A percentile compares a stretch with the other conserved stretches of the same genome.
phyloP scores from a whole-genome alignment of 139 green algal genomes.

The Axilococcus clingmanii region DNA sequence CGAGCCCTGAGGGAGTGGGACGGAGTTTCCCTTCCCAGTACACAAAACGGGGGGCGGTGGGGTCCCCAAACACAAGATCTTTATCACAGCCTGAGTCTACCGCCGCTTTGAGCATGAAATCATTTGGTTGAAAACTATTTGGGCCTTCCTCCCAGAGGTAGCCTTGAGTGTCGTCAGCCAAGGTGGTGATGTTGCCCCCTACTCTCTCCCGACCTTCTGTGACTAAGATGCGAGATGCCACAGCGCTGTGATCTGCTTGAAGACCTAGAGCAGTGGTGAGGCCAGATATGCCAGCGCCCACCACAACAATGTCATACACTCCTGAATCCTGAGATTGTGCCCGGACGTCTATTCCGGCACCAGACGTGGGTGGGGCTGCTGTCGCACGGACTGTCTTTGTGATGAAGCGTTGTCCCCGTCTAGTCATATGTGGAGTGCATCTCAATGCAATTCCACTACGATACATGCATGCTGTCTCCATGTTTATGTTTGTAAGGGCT shows the following conservation, averaged over 20 bases:
- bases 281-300: constrained; percentile 35
- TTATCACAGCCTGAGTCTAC: constrained; percentile 73
- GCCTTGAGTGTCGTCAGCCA: constrained; percentile 47
- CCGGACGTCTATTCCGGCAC: no score
- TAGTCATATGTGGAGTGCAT: no score
- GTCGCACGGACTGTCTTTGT: no score
- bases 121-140: constrained; percentile 96
- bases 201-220: constrained; percentile 91
- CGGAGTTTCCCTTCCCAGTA: constrained; percentile 87
- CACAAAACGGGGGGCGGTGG: constrained; percentile 87
- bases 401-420: no score
- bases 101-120: constrained; percentile 85
- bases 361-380: no score
- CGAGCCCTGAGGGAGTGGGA: constrained; percentile 67
- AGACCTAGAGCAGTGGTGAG: constrained; percentile 54
- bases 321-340: no score
- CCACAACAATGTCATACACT: constrained; percentile 33
- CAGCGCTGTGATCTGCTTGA: constrained; percentile 39
- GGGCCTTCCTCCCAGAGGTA: constrained; percentile 98
- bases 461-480: neutral
- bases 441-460: no score
- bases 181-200: constrained; percentile 95
- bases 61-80: constrained; percentile 89
- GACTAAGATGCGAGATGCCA: constrained; percentile 63
- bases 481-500: no score